Conservation (phyloP, 768 basidiomycete genomes). For the Chiua virens region DNA sequence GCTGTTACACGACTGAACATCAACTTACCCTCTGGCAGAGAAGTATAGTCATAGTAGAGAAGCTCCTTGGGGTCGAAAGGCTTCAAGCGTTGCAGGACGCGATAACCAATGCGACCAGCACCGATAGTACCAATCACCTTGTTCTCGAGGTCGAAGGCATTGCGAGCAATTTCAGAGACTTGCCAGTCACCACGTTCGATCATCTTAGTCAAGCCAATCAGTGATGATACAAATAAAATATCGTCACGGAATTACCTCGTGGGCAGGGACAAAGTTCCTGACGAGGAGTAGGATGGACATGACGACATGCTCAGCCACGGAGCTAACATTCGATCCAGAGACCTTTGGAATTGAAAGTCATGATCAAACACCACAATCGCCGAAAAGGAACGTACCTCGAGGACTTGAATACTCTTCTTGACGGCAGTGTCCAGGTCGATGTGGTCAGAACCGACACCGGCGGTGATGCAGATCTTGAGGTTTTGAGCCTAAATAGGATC, state of each 20-base stretch:
- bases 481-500: constrained; percentile 63
- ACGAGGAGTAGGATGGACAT: constrained; percentile 90
- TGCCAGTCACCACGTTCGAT: constrained; percentile 83
- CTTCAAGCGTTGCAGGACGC: constrained; percentile 75
- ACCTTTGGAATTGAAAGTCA: constrained; percentile 35
- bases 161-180: constrained; percentile 77
- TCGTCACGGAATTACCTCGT: constrained; percentile 51
- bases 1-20: neutral
- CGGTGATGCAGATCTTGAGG: constrained; percentile 85
- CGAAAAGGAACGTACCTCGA: constrained; percentile 40
- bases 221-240: neutral
- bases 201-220: constrained; percentile 46
- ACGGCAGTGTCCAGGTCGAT: constrained; percentile 87
- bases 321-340: constrained; percentile 88
- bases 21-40: constrained; percentile 56
- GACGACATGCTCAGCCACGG: constrained; percentile 85
- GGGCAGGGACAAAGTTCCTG: constrained; percentile 83
- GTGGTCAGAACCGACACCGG: constrained; percentile 87
- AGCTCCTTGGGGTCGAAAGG: constrained; percentile 89
- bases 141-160: constrained; percentile 83
- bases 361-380: neutral
- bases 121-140: constrained; percentile 92
- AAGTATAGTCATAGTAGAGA: constrained; percentile 81
- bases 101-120: constrained; percentile 78
- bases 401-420: constrained; percentile 73